Percentiles rank a stretch among this genome's conserved stretches.
Conservation (phyloP, 2,329 filamentous ascomycete species). For the Knufia fluminis region DNA sequence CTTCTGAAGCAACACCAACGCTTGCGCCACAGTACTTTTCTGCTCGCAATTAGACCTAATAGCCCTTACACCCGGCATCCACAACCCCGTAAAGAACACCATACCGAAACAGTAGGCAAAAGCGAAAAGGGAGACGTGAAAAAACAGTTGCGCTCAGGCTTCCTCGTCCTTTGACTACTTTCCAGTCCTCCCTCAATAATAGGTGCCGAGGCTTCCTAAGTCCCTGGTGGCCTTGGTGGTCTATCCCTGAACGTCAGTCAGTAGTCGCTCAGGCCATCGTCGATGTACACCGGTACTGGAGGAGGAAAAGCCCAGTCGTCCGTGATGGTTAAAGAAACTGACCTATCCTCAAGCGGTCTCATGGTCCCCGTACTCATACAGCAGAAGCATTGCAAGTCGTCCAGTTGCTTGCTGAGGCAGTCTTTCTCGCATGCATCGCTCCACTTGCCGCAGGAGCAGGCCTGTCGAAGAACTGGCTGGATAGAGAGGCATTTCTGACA, state of each 20-base stretch:
- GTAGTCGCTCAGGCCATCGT: conserved; percentile 4
- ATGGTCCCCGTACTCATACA: background rate
- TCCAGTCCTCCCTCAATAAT: too few relatives aligned
- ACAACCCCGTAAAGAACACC: too few relatives aligned
- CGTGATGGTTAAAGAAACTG: background rate
- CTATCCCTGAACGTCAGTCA: background rate
- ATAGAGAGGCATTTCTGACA: background rate
- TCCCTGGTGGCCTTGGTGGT: background rate
- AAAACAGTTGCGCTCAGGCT: too few relatives aligned
- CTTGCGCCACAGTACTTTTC: too few relatives aligned
- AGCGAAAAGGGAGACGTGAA: too few relatives aligned
- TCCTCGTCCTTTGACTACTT: too few relatives aligned
- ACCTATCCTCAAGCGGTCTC: conserved; percentile 2
- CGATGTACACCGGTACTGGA: background rate
- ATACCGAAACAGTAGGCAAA: too few relatives aligned
- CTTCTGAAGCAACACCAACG: too few relatives aligned
- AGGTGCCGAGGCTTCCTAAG: too few relatives aligned
- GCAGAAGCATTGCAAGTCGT: conserved; percentile 2
- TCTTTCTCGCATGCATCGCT: conserved; percentile 1
- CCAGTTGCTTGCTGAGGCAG: conserved; percentile 2
- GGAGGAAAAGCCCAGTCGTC: background rate
- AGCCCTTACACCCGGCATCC: too few relatives aligned
- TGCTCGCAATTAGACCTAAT: too few relatives aligned
- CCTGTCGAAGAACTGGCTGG: background rate
- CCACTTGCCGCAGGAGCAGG: conserved; percentile 1